These are phyloP conservation scores for Adansonia gregorii DNA, from an alignment of 441 rosid genomes.

Conservation along the genomic window DNA sequence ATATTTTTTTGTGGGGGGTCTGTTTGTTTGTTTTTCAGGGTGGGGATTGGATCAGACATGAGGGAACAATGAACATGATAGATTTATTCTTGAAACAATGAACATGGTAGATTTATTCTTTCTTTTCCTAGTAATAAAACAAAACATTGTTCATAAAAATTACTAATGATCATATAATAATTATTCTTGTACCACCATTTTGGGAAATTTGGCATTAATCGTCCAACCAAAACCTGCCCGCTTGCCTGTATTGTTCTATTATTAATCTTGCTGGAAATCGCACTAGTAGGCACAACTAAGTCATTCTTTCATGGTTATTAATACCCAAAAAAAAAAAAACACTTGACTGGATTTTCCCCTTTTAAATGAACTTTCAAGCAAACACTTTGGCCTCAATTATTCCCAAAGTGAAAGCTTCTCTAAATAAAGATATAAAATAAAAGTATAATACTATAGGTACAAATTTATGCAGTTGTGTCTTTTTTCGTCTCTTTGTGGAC, in stretches of 20 bases:
- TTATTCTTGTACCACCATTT: background rate
- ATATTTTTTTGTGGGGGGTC: background rate
- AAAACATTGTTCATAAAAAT: conserved; percentile 2
- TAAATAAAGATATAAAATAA: background rate
- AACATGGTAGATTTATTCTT: conserved; percentile 20
- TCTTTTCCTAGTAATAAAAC: conserved; percentile 23
- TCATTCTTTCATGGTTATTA: background rate
- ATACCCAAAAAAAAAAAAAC: background rate
- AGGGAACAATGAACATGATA: conserved; percentile 25
- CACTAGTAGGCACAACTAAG: background rate
- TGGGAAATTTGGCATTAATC: background rate
- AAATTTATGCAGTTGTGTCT: background rate
- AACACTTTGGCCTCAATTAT: background rate
- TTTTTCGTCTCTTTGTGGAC: background rate
- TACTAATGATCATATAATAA: background rate
- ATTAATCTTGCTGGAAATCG: background rate
- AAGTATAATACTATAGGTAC: background rate
- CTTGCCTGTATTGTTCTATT: background rate
- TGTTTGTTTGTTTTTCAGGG: conserved; percentile 8
- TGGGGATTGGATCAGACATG: conserved; percentile 28
- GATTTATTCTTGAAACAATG: conserved; percentile 25
- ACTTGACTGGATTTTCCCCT: background rate
- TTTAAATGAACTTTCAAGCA: background rate
- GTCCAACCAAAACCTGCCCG: background rate
- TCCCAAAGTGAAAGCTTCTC: background rate